Percentiles rank a stretch among this genome's conserved stretches.
phyloP scores from a whole-genome alignment of 768 basidiomycete species.

The Leccinum sublutescens region DNA sequence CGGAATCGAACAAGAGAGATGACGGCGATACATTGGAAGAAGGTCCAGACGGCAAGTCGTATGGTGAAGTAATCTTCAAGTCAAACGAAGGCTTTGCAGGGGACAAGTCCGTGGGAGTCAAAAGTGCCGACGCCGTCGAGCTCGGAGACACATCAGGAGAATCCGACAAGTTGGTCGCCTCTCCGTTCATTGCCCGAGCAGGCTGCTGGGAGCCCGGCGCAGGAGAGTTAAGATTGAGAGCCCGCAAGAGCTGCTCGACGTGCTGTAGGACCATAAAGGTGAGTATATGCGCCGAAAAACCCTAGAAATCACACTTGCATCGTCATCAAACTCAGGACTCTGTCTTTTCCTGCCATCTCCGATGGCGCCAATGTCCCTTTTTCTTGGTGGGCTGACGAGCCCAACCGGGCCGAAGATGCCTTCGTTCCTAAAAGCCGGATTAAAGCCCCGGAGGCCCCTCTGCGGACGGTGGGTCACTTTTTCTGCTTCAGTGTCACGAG shows the following conservation, averaged over 20 bases:
- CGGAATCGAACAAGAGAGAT: slow-evolving; percentile 45
- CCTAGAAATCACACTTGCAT: slow-evolving; percentile 26
- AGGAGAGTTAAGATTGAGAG: slow-evolving; percentile 78
- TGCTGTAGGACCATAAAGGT: slow-evolving; percentile 46
- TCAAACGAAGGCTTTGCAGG: slow-evolving; percentile 60
- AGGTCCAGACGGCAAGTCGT: slow-evolving; percentile 40
- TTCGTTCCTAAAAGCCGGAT: slow-evolving; percentile 39
- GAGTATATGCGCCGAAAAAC: slow-evolving; percentile 31
- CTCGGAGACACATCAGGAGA: slow-evolving; percentile 74
- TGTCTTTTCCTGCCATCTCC: slow-evolving; percentile 75
- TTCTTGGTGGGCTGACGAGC: slow-evolving; percentile 36
- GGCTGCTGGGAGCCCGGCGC: slow-evolving; percentile 48
- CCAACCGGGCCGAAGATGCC: slow-evolving; percentile 66
- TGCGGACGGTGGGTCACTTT: slow-evolving; percentile 34
- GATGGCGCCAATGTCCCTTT: slow-evolving; percentile 64
- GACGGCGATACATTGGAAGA: slow-evolving; percentile 34
- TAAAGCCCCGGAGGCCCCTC: slow-evolving; percentile 22
- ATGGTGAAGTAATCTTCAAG: slow-evolving; percentile 50
- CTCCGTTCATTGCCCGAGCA: slow-evolving; percentile 42
- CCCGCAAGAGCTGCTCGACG: slow-evolving; percentile 77
- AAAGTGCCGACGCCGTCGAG: slow-evolving; percentile 65
- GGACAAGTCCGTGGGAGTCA: slow-evolving; percentile 75
- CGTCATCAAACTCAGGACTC: slow-evolving; percentile 55
- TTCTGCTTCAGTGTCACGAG: slow-evolving; percentile 50
- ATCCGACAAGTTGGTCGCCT: slow-evolving; percentile 39